phyloP scores from a whole-genome alignment of 768 basidiomycete genomes.

The Macrolepiota dolichaula region DNA sequence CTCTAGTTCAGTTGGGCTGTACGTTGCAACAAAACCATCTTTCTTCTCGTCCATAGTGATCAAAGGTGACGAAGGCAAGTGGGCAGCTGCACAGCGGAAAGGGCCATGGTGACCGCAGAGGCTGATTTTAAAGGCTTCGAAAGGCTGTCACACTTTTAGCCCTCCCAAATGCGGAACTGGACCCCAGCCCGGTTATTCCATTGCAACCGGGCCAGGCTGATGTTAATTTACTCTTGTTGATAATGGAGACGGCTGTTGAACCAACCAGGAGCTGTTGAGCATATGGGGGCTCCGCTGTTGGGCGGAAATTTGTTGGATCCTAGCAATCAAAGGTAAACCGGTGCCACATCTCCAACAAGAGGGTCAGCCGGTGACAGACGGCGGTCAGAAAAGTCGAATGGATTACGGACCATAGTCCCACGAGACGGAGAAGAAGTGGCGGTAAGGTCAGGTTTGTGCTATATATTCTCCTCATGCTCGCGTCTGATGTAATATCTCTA shows the following conservation, averaged over 20 bases:
- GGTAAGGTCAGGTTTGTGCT: too few species aligned
- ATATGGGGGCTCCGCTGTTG: not conserved
- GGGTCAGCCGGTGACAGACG: not conserved
- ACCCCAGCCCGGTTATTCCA: not conserved
- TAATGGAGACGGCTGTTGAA: not conserved
- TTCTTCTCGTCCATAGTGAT: slow-evolving; percentile 10
- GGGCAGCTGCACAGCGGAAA: not conserved
- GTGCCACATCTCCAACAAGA: not conserved
- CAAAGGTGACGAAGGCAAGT: not conserved
- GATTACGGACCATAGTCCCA: not conserved
- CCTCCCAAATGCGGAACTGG: not conserved
- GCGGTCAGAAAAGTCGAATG: not conserved
- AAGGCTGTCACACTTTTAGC: not conserved
- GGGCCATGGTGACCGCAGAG: too few species aligned
- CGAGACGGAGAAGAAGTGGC: too few species aligned
- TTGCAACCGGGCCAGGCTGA: not conserved
- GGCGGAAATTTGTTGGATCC: not conserved
- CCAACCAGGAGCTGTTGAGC: not conserved
- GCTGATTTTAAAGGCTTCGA: not conserved
- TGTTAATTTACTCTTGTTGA: not conserved
- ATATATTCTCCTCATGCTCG: too few species aligned
- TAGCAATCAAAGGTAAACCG: not conserved
- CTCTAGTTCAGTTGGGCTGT: slow-evolving; percentile 5
- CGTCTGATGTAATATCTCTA: too few species aligned
- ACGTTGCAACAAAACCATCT: not conserved